Conservation (phyloP, 2,329 filamentous ascomycete genomes). For the Calonectria pseudoreteaudii region DNA sequence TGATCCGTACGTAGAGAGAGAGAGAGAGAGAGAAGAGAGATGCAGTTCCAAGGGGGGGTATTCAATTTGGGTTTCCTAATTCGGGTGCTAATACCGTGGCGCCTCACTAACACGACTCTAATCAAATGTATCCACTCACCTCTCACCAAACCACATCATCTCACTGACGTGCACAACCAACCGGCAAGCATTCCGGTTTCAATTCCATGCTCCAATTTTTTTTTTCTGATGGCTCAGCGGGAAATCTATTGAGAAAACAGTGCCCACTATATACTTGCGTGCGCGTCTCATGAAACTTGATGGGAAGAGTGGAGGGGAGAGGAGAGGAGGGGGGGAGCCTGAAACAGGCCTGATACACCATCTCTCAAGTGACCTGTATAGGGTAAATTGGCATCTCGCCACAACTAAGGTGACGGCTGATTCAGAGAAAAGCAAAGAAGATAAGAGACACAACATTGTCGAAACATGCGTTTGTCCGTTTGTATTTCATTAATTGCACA, state of each 20-base stretch:
- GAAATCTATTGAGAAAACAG: not conserved
- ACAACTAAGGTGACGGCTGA: not conserved
- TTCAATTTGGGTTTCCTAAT: not conserved
- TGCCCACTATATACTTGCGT: no score
- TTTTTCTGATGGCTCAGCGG: not conserved
- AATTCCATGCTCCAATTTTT: not conserved
- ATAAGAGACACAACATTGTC: not conserved
- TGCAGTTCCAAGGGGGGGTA: no score
- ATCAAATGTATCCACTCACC: not conserved
- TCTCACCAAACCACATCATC: no score
- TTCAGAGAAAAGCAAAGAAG: not conserved
- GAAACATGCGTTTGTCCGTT: not conserved
- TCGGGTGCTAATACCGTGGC: not conserved
- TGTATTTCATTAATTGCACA: not conserved
- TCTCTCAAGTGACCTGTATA: not conserved
- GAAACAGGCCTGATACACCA: not conserved
- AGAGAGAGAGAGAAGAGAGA: no score
- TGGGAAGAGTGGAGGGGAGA: no score
- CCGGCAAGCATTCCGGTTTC: not conserved
- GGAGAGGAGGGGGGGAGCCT: no score
- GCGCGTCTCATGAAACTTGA: not conserved
- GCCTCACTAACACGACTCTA: not conserved
- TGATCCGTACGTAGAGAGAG: no score
- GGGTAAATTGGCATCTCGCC: not conserved
- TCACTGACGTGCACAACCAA: not conserved